phyloP scores from a whole-genome alignment of 768 basidiomycete genomes.

The Symmetrospora coprosmae region DNA sequence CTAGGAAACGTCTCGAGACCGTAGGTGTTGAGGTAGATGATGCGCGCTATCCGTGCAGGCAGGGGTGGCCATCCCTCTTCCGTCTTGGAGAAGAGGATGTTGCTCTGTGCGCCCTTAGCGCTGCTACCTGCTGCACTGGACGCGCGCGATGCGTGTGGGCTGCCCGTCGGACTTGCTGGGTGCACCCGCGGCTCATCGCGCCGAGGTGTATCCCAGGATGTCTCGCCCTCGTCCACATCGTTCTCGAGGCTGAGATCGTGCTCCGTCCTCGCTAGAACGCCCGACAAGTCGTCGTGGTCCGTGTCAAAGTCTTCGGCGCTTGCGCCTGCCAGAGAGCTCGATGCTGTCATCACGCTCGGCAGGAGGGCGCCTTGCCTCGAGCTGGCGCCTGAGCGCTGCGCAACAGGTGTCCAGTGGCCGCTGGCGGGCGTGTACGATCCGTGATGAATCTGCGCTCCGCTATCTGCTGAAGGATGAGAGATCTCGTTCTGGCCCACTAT shows the following conservation, averaged over 20 bases:
- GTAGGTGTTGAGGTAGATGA: conserved; percentile 29
- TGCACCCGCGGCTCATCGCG: no score
- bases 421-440: not conserved
- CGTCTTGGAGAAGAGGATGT: conserved; percentile 28
- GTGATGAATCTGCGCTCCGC: no score
- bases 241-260: conserved; percentile 5
- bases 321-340: no score
- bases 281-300: conserved; percentile 5
- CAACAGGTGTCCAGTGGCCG: not conserved
- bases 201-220: conserved; percentile 7
- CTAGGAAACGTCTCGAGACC: conserved; percentile 28
- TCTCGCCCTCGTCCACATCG: conserved; percentile 16
- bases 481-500: conserved; percentile 88
- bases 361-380: no score
- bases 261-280: not conserved
- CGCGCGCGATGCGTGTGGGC: no score
- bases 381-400: no score
- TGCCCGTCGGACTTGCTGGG: no score
- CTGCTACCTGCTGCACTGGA: no score
- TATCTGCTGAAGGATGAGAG: conserved; percentile 67
- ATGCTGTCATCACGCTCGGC: no score
- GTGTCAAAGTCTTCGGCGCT: not conserved
- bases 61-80: not conserved
- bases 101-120: conserved; percentile 9
- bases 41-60: conserved; percentile 17